These are phyloP conservation scores for Hippophae gyantsensis DNA, from an alignment of 306 rosid species.

Conservation along the genomic window DNA sequence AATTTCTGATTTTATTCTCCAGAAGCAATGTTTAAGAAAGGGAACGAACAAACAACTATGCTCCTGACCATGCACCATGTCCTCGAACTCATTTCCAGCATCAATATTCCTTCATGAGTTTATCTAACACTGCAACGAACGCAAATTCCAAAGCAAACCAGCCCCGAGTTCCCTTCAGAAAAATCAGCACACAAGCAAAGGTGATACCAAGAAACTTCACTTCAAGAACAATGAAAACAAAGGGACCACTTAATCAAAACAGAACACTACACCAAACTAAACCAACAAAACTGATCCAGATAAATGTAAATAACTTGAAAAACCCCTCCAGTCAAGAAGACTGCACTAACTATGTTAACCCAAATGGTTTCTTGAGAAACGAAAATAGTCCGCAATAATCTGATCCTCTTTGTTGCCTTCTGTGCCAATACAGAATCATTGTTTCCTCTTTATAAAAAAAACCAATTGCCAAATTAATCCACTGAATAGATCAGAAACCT, in stretches of 20 bases:
- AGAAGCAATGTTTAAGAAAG: slow-evolving; percentile 43
- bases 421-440: slow-evolving; percentile 35
- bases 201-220: slow-evolving; percentile 22
- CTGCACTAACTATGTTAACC: slow-evolving; percentile 36
- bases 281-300: slow-evolving; percentile 19
- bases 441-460: slow-evolving; percentile 22
- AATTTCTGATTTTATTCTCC: slow-evolving; percentile 41
- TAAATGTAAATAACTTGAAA: slow-evolving; percentile 12
- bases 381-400: slow-evolving; percentile 36
- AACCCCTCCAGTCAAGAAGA: slow-evolving; percentile 11
- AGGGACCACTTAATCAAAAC: slow-evolving; percentile 24
- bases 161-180: slow-evolving; percentile 22
- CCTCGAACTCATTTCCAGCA: slow-evolving; percentile 76
- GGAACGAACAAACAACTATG: slow-evolving; percentile 74
- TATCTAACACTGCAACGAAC: slow-evolving; percentile 32
- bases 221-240: slow-evolving; percentile 19
- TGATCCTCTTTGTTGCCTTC: slow-evolving; percentile 27
- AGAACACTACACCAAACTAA: slow-evolving; percentile 16
- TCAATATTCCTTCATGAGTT: slow-evolving; percentile 47
- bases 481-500: slow-evolving; percentile 7
- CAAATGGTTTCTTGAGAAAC: slow-evolving; percentile 35
- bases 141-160: slow-evolving; percentile 25
- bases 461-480: slow-evolving; percentile 33
- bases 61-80: slow-evolving; percentile 97
- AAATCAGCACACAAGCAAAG: slow-evolving; percentile 15